phyloP scores from a whole-genome alignment of 108 stramenopile species.

The Parietichytrium sp. region DNA sequence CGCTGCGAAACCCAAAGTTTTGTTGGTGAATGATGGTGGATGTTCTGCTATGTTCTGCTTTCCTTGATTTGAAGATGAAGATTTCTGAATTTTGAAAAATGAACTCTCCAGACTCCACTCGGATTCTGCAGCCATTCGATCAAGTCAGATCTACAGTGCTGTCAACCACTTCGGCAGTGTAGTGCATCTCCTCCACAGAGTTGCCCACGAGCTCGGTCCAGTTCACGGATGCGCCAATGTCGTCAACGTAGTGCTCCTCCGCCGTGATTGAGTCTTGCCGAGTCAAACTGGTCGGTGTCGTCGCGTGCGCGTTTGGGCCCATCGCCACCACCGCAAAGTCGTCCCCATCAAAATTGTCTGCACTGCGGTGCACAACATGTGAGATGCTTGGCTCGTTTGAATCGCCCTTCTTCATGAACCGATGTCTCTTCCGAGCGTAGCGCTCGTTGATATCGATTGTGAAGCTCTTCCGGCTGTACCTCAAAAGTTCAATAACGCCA shows the following conservation, averaged over 20 bases:
- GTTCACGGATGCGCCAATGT: not conserved
- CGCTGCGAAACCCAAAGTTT: too few relatives aligned
- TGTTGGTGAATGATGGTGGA: too few relatives aligned
- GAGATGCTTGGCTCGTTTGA: too few relatives aligned
- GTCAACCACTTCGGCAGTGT: not conserved
- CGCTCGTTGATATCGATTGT: not conserved
- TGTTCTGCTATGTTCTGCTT: too few relatives aligned
- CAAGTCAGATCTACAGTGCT: too few relatives aligned
- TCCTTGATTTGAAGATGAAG: too few relatives aligned
- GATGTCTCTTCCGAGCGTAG: not conserved
- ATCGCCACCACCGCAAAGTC: not conserved
- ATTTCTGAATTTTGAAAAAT: too few relatives aligned
- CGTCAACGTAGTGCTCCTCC: not conserved
- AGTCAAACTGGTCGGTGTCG: not conserved
- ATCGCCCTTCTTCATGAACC: not conserved
- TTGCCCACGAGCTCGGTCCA: conserved; percentile 23
- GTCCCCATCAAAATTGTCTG: not conserved
- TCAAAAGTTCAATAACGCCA: conserved; percentile 2
- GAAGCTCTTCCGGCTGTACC: conserved; percentile 9
- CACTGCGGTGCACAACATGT: too few relatives aligned
- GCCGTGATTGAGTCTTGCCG: not conserved
- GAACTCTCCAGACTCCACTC: too few relatives aligned
- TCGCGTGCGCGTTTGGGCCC: not conserved
- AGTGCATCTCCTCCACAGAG: not conserved
- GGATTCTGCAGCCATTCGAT: too few relatives aligned